Percentiles rank a stretch among this genome's conserved stretches.
Evolutionary conservation across 352 stramenopile species (phyloP).

Genomic region (Globisporangium irregulare): DNA sequence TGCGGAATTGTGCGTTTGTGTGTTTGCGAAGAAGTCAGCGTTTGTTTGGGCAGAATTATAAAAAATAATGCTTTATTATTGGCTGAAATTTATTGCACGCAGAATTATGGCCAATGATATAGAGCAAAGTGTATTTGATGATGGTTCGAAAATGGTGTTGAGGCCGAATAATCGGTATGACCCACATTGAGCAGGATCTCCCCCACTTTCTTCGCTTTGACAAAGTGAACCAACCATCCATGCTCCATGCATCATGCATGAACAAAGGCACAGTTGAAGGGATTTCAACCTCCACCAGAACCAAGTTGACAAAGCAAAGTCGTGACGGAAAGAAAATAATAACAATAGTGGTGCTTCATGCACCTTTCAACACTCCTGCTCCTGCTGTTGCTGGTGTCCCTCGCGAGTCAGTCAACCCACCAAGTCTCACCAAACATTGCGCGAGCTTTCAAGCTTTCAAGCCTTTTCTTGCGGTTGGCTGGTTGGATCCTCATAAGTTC

Average conservation of each 20-base stretch:
- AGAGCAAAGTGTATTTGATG: not conserved
- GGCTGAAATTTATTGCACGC: not conserved
- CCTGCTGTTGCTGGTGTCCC: not conserved
- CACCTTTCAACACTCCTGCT: not conserved
- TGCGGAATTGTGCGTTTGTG: not conserved
- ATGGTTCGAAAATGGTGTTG: not conserved
- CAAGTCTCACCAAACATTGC: not conserved
- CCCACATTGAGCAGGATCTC: not conserved
- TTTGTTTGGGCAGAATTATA: not conserved
- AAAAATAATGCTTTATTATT: not conserved
- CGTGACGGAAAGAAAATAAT: not conserved
- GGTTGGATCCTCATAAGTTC: not conserved
- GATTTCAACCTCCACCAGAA: not conserved
- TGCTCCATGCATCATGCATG: not conserved
- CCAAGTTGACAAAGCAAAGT: not conserved
- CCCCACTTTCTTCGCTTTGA: not conserved
- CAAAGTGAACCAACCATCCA: not conserved
- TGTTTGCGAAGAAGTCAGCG: not conserved
- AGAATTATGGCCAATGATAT: not conserved
- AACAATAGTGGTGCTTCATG: not conserved
- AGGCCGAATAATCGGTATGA: not conserved
- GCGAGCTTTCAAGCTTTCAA: not conserved
- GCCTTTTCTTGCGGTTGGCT: not conserved
- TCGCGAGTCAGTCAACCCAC: not conserved
- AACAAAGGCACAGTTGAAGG: not conserved